phyloP scores from a whole-genome alignment of 306 rosid genomes.

The Corylus heterophylla region DNA sequence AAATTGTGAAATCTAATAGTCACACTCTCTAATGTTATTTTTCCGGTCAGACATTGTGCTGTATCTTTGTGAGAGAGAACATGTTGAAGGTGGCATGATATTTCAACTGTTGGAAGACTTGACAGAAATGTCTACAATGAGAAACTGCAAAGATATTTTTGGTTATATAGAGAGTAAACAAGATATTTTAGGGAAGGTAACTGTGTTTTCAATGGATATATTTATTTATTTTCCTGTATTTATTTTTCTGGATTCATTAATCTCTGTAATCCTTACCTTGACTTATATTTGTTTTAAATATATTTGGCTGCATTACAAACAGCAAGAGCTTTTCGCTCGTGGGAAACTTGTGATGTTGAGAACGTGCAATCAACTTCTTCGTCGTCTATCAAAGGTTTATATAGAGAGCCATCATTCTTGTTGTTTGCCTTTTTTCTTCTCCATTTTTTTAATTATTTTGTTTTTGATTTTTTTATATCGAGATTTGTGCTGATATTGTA shows the following conservation, averaged over 20 bases:
- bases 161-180: constrained; percentile 96
- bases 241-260: constrained; percentile 16
- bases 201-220: constrained; percentile 3
- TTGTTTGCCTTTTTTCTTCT: background rate
- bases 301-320: constrained; percentile 37
- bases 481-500: background rate
- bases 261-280: constrained; percentile 9
- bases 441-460: background rate
- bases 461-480: background rate
- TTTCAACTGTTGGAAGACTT: constrained; percentile 95
- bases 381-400: constrained; percentile 93
- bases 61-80: constrained; percentile 96
- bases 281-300: constrained; percentile 18
- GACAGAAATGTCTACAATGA: constrained; percentile 98
- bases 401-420: background rate
- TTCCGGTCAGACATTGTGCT: constrained; percentile 73
- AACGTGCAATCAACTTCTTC: constrained; percentile 98
- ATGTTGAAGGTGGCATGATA: constrained; percentile 97
- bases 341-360: constrained; percentile 98
- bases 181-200: constrained; percentile 90
- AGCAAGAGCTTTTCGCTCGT: constrained; percentile 97
- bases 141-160: constrained; percentile 94
- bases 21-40: constrained; percentile 19
- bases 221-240: background rate
- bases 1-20: background rate